phyloP scores from a whole-genome alignment of 228 moss, liverwort and hornwort species.

The Sphagnum magellanicum region DNA sequence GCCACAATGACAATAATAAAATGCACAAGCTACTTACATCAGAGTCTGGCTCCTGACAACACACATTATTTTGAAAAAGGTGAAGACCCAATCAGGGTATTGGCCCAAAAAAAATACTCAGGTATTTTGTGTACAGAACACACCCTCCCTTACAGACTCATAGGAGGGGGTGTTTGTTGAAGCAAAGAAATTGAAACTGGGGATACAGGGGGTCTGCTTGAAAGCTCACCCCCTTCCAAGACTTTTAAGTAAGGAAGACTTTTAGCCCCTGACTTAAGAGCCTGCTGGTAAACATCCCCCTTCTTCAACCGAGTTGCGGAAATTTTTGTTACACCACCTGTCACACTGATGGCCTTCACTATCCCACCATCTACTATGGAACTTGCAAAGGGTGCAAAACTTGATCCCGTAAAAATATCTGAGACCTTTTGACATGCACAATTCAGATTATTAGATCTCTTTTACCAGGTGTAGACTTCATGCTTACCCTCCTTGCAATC shows the following conservation, averaged over 20 bases:
- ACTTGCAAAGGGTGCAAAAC: conserved; percentile 73
- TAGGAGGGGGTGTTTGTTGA: too few relatives aligned
- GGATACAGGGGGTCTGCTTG: neutral
- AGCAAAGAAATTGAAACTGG: too few relatives aligned
- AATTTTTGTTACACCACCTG: conserved; percentile 63
- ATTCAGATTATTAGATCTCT: too few relatives aligned
- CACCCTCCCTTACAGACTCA: too few relatives aligned
- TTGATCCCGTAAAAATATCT: conserved; percentile 53
- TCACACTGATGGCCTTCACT: conserved; percentile 78
- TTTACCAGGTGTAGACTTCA: too few relatives aligned
- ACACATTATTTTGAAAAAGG: too few relatives aligned
- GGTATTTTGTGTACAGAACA: neutral
- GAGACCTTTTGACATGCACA: conserved; percentile 43
- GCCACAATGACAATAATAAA: too few relatives aligned
- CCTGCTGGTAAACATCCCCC: conserved; percentile 84
- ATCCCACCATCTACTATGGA: conserved; percentile 64
- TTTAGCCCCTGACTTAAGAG: conserved; percentile 69
- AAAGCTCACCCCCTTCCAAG: conserved; percentile 48
- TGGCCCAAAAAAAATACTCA: neutral
- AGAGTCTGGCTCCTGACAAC: too few relatives aligned
- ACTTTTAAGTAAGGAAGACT: conserved; percentile 89
- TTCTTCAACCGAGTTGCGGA: conserved; percentile 91
- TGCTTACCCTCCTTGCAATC: too few relatives aligned
- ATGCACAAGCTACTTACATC: too few relatives aligned
- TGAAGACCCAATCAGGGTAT: too few relatives aligned